A percentile compares a stretch with the other conserved stretches of the same genome.
Evolutionary conservation across 306 rosid species (phyloP).

Genomic region (Pyrus communis): DNA sequence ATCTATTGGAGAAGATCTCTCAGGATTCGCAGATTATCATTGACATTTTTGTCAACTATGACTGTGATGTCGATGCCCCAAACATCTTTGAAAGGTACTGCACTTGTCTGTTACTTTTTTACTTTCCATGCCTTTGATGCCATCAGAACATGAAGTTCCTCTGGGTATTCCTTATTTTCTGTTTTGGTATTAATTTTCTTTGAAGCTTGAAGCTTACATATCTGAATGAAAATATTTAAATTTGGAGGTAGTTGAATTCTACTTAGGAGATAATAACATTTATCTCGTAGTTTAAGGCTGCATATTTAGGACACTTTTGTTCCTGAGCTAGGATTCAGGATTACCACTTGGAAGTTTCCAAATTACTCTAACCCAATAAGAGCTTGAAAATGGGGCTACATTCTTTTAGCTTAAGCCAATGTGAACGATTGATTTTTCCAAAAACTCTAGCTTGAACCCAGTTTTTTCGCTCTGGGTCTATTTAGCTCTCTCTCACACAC

Average conservation of each 20-base stretch:
- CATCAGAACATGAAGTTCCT: background rate
- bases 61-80: slow-evolving; percentile 95
- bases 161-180: background rate
- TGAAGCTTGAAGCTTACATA: background rate
- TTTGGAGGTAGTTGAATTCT: background rate
- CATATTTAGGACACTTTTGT: background rate
- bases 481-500: background rate
- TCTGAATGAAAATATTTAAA: background rate
- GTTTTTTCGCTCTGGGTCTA: background rate
- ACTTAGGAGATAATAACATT: background rate
- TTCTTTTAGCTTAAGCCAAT: background rate
- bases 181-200: background rate
- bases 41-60: slow-evolving; percentile 95
- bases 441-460: background rate
- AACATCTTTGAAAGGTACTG: slow-evolving; percentile 95
- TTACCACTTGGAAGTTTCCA: background rate
- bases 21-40: slow-evolving; percentile 85
- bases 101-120: slow-evolving; percentile 20
- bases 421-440: background rate
- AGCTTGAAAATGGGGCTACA: background rate
- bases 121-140: slow-evolving; percentile 4
- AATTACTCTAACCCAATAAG: no score
- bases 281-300: background rate
- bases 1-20: slow-evolving; percentile 80
- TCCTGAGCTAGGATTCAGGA: background rate